A percentile compares a stretch with the other conserved stretches of the same genome.
phyloP scores from a whole-genome alignment of 2,329 filamentous ascomycete species.

The Delphinella strobiligena region DNA sequence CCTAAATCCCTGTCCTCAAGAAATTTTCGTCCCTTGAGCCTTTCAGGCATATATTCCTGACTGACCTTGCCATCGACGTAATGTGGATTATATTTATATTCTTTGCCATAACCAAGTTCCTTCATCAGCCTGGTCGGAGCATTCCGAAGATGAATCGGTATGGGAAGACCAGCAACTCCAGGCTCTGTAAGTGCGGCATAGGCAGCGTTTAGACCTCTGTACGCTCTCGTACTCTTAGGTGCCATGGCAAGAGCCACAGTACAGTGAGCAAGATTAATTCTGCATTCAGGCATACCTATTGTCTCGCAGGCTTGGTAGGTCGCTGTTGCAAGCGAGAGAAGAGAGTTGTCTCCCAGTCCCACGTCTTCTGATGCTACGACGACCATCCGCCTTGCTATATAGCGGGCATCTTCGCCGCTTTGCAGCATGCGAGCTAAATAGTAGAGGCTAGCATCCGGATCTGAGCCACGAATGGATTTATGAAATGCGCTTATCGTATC shows the following conservation, averaged over 20 bases:
- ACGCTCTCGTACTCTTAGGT: conserved; percentile 77
- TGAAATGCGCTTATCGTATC: conserved; percentile 96
- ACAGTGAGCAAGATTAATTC: conserved; percentile 83
- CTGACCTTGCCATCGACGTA: conserved; percentile 69
- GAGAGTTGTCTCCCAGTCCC: conserved; percentile 73
- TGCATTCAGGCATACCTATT: conserved; percentile 87
- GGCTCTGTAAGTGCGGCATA: conserved; percentile 70
- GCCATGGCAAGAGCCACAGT: conserved; percentile 69
- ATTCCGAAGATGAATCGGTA: conserved; percentile 81
- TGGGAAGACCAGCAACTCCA: conserved; percentile 65
- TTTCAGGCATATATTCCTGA: conserved; percentile 84
- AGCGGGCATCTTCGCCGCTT: conserved; percentile 85
- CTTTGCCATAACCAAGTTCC: conserved; percentile 76
- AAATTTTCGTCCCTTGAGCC: conserved; percentile 58
- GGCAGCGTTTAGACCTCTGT: conserved; percentile 70
- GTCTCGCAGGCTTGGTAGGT: conserved; percentile 82
- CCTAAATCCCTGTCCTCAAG: conserved; percentile 73
- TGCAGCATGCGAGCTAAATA: conserved; percentile 94
- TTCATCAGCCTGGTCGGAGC: conserved; percentile 89
- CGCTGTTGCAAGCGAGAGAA: conserved; percentile 74
- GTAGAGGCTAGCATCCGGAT: conserved; percentile 81
- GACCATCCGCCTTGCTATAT: conserved; percentile 83
- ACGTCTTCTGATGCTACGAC: conserved; percentile 93
- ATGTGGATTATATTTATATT: conserved; percentile 95
- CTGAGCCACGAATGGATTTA: conserved; percentile 81